Percentiles rank a stretch among this genome's conserved stretches.
Evolutionary conservation across 805 yeast species (phyloP).

Genomic region (Starmerella gropengiesseri): DNA sequence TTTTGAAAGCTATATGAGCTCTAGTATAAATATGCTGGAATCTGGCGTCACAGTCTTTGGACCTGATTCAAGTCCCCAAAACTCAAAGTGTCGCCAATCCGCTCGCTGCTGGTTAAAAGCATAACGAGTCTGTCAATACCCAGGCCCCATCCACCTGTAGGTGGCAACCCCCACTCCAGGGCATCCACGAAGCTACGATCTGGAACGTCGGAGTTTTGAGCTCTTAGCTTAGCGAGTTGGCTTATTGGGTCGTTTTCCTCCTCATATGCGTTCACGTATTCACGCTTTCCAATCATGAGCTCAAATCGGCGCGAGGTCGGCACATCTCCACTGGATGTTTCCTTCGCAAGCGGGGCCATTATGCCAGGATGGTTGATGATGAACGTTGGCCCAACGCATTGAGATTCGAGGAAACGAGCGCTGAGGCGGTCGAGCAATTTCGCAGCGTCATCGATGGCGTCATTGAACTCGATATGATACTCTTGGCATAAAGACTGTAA

Average conservation of each 20-base stretch:
- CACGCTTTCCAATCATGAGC: slow-evolving; percentile 66
- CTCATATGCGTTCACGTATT: slow-evolving; percentile 86
- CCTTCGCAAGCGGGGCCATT: slow-evolving; percentile 82
- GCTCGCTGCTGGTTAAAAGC: slow-evolving; percentile 51
- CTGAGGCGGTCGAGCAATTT: slow-evolving; percentile 57
- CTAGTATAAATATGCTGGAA: not conserved
- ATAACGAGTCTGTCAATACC: slow-evolving; percentile 84
- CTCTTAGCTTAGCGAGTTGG: slow-evolving; percentile 52
- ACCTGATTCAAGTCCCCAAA: slow-evolving; percentile 21
- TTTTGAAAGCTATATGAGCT: slow-evolving; percentile 4
- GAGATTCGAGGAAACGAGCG: slow-evolving; percentile 52
- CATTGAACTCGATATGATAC: not conserved
- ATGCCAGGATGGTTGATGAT: slow-evolving; percentile 73
- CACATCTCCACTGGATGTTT: slow-evolving; percentile 30
- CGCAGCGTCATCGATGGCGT: slow-evolving; percentile 35
- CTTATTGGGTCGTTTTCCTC: slow-evolving; percentile 82
- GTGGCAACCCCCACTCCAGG: slow-evolving; percentile 92
- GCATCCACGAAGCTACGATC: slow-evolving; percentile 61
- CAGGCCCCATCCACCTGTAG: slow-evolving; percentile 97
- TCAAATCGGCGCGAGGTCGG: slow-evolving; percentile 64
- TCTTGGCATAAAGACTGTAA: slow-evolving; percentile 8
- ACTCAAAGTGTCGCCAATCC: slow-evolving; percentile 37
- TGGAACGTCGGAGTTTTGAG: slow-evolving; percentile 48
- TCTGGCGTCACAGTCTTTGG: slow-evolving; percentile 7
- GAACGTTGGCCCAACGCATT: slow-evolving; percentile 54